phyloP scores from a whole-genome alignment of 2,329 filamentous ascomycete genomes.

The Fusarium foetens region DNA sequence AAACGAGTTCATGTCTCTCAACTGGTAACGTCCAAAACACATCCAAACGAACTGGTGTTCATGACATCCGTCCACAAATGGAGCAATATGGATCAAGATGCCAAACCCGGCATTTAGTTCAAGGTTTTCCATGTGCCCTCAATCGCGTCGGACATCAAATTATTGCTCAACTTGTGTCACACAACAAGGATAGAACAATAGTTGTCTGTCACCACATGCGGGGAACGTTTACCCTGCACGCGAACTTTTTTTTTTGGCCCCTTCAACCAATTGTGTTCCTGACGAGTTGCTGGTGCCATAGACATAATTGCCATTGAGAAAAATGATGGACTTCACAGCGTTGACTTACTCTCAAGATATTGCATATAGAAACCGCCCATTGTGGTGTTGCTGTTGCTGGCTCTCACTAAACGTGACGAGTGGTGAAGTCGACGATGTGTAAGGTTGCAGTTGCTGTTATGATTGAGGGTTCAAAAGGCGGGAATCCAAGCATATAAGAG shows the following conservation, averaged over 20 bases:
- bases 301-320: conserved; percentile 33
- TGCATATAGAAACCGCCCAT: conserved; percentile 78
- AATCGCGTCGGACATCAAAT: neutral
- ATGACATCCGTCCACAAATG: neutral
- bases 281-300: conserved; percentile 32
- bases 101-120: neutral
- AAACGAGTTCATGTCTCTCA: conserved; percentile 3
- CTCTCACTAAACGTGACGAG: conserved; percentile 39
- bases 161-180: neutral
- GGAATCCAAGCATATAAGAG: conserved; percentile 33
- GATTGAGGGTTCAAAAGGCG: conserved; percentile 30
- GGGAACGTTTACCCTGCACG: conserved; percentile 23
- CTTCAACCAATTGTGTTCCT: conserved; percentile 2
- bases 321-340: conserved; percentile 18
- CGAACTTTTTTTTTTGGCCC: conserved; percentile 1
- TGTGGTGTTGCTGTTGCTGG: conserved; percentile 45
- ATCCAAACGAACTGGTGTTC: neutral
- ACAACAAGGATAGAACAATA: conserved; percentile 11
- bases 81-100: neutral
- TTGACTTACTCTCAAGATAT: conserved; percentile 77
- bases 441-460: conserved; percentile 23
- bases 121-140: conserved; percentile 4
- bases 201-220: conserved; percentile 22
- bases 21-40: neutral
- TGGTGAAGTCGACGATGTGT: conserved; percentile 16